phyloP scores from a whole-genome alignment of 805 yeast species.

The Metschnikowia vanudenii region DNA sequence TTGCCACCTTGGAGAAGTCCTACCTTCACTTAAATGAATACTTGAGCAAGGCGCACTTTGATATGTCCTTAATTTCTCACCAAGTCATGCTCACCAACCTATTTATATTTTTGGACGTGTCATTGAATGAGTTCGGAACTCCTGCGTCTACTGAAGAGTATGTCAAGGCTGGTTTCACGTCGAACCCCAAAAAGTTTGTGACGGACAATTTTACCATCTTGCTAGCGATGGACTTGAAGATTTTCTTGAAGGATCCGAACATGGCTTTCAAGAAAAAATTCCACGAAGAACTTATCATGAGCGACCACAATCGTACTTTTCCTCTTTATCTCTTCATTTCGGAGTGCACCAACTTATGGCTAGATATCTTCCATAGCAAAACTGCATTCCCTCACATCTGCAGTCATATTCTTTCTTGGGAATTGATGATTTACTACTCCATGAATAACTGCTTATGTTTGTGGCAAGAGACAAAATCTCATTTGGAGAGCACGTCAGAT shows the following conservation, averaged over 20 bases:
- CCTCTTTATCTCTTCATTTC: constrained; percentile 46
- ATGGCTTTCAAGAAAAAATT: constrained; percentile 59
- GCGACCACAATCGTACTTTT: constrained; percentile 47
- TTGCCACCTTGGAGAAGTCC: constrained; percentile 31
- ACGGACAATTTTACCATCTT: constrained; percentile 46
- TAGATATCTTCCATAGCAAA: constrained; percentile 30
- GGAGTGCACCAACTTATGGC: constrained; percentile 37
- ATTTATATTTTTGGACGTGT: constrained; percentile 37
- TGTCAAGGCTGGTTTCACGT: constrained; percentile 46
- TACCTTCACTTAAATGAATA: constrained; percentile 37
- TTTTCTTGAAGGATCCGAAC: constrained; percentile 55
- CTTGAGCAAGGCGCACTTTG: constrained; percentile 35
- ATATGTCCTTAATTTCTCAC: constrained; percentile 39
- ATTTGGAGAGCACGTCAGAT: constrained; percentile 43
- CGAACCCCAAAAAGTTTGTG: constrained; percentile 43
- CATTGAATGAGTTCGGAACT: constrained; percentile 43
- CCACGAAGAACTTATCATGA: constrained; percentile 65
- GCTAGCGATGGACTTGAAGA: constrained; percentile 52
- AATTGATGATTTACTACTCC: constrained; percentile 52
- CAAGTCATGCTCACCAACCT: constrained; percentile 41
- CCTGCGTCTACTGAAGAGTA: constrained; percentile 45
- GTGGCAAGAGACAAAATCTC: constrained; percentile 65
- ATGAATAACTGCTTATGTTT: constrained; percentile 57
- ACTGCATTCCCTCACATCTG: constrained; percentile 38
- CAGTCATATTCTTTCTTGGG: constrained; percentile 48